Conservation (phyloP, 2,329 filamentous ascomycete species). For the Rhexocercosporidium sp. region DNA sequence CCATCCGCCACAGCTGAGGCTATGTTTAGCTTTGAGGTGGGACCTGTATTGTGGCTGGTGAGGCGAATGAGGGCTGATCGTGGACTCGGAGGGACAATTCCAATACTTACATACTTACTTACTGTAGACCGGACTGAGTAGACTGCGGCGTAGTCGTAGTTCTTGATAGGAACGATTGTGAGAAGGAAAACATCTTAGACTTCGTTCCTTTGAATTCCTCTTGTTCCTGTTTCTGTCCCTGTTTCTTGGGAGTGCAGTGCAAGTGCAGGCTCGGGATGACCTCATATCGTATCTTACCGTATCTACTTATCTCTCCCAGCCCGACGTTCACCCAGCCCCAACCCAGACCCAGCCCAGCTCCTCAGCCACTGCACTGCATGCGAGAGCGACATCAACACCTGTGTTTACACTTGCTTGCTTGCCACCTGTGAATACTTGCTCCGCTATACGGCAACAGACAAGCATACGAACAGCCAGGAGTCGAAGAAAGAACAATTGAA, state of each 20-base stretch:
- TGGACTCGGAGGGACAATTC: background rate
- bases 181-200: background rate
- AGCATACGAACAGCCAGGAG: background rate
- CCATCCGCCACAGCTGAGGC: constrained; percentile 6
- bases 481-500: background rate
- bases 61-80: background rate
- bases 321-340: background rate
- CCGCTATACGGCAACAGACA: background rate
- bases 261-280: background rate
- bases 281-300: background rate
- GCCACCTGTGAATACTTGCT: background rate
- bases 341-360: background rate
- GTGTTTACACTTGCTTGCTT: no score
- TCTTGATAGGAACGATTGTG: background rate
- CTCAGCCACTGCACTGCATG: no score
- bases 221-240: background rate
- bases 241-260: background rate
- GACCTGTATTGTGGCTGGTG: constrained; percentile 9
- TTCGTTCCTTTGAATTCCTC: background rate
- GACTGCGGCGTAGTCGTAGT: background rate
- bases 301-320: background rate
- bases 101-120: no score
- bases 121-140: background rate
- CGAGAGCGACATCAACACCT: no score
- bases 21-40: constrained; percentile 17